Evolutionary conservation across 2,329 filamentous ascomycete genomes (phyloP).

Genomic region (Dothistroma pini): DNA sequence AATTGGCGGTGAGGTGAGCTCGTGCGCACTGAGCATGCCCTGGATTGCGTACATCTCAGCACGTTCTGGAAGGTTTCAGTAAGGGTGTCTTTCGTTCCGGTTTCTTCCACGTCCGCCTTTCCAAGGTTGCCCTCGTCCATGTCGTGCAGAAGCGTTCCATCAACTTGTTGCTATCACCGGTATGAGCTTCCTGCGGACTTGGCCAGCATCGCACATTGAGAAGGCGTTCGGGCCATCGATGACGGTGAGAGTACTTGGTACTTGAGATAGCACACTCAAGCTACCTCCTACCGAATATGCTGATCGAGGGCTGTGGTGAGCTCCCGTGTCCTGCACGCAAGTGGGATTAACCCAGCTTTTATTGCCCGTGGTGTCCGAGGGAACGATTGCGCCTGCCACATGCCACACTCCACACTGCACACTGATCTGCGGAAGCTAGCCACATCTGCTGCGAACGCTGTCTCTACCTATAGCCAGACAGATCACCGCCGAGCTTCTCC

Average conservation of each 20-base stretch:
- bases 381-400: background rate
- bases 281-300: conserved; percentile 1
- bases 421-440: background rate
- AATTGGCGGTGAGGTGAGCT: conserved; percentile 7
- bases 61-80: background rate
- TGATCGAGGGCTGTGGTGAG: background rate
- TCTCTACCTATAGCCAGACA: background rate
- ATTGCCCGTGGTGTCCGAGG: background rate
- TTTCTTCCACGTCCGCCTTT: background rate
- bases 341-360: conserved; percentile 6
- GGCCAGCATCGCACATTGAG: background rate
- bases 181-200: background rate
- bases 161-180: background rate
- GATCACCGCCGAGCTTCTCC: background rate
- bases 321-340: background rate
- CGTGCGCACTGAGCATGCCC: background rate
- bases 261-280: background rate
- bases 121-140: background rate
- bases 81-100: conserved; percentile 1
- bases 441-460: background rate
- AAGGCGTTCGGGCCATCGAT: background rate
- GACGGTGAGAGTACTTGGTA: background rate
- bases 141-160: conserved; percentile 2
- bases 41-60: conserved; percentile 3
- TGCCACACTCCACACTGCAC: background rate